These are phyloP conservation scores for Aspergillus sp. DNA, from an alignment of 2,329 filamentous ascomycete species.

Conservation along the genomic window DNA sequence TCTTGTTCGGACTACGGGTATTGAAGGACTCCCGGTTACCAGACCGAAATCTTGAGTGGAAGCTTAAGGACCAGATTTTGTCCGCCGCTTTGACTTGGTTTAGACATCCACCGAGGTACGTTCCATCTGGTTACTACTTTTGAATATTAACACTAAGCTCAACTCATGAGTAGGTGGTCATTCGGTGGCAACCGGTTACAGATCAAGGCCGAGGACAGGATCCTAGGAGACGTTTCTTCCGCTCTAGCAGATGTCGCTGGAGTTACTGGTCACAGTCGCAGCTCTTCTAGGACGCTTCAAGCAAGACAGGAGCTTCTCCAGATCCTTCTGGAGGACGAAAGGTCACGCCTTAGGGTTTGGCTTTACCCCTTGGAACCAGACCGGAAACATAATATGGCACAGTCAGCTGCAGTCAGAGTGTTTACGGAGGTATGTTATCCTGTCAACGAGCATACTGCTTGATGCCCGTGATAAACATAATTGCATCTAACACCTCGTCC, in stretches of 20 bases:
- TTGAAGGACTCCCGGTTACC: conserved; percentile 68
- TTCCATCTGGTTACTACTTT: neutral
- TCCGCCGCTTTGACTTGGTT: conserved; percentile 92
- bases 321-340: conserved; percentile 79
- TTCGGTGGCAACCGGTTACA: conserved; percentile 93
- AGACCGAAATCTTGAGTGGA: conserved; percentile 70
- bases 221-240: conserved; percentile 72
- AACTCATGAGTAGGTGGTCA: conserved; percentile 66
- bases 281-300: conserved; percentile 66
- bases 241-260: conserved; percentile 66
- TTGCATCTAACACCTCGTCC: conserved; percentile 17
- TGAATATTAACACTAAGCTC: conserved; percentile 9
- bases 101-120: conserved; percentile 66
- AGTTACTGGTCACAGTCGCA: conserved; percentile 54
- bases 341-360: conserved; percentile 84
- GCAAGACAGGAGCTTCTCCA: conserved; percentile 82
- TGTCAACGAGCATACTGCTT: neutral
- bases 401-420: conserved; percentile 45
- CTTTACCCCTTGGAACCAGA: conserved; percentile 74
- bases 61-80: conserved; percentile 83
- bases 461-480: neutral
- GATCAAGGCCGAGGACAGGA: conserved; percentile 84
- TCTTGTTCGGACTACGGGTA: conserved; percentile 79
- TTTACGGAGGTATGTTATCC: conserved; percentile 40
- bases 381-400: conserved; percentile 54